Conservation (phyloP, 768 basidiomycete species). For the Mycena haematopus region DNA sequence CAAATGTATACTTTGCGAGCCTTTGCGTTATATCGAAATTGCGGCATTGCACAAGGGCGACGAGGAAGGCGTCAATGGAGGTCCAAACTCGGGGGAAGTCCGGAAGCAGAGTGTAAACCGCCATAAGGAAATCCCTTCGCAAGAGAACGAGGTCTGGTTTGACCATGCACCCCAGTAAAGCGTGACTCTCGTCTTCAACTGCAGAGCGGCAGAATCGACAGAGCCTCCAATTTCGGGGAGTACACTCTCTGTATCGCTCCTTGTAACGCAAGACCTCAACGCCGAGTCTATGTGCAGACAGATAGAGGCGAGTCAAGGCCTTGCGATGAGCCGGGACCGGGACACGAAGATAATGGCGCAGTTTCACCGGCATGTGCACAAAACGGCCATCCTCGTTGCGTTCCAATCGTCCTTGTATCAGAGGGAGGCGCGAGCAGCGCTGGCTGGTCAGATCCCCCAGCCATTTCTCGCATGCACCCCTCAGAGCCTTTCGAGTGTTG, state of each 20-base stretch:
- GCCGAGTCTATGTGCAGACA: not conserved
- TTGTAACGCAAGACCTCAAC: not conserved
- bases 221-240: not conserved
- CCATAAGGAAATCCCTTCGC: too few species aligned
- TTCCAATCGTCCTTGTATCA: not conserved
- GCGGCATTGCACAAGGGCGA: not conserved
- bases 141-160: too few species aligned
- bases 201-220: not conserved
- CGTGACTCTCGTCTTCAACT: not conserved
- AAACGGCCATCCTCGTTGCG: not conserved
- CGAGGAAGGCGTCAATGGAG: too few species aligned
- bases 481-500: too few species aligned
- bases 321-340: not conserved
- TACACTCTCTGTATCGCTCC: not conserved
- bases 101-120: too few species aligned
- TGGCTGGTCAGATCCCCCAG: too few species aligned
- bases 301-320: not conserved
- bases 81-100: too few species aligned
- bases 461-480: too few species aligned
- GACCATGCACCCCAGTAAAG: too few species aligned
- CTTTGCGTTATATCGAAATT: not conserved
- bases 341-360: not conserved
- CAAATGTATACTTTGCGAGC: not conserved
- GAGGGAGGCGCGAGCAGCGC: not conserved
- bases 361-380: not conserved